Evolutionary conservation across 177 flowering plant genomes (phyloP).

Genomic region (Vitis hybrid): DNA sequence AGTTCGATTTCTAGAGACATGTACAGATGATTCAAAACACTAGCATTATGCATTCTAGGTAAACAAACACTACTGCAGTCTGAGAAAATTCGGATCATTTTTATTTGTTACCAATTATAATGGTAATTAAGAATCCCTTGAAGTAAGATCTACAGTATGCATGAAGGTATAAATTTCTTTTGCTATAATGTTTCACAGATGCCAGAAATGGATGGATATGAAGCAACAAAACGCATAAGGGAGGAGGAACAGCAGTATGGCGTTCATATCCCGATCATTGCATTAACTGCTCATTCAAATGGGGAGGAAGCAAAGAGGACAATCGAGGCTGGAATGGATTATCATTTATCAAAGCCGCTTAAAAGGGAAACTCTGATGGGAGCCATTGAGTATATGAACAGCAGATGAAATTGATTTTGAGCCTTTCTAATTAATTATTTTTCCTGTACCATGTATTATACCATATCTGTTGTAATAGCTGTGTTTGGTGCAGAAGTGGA

Average conservation of each 20-base stretch:
- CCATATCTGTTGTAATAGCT: too few relatives aligned
- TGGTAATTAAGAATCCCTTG: too few relatives aligned
- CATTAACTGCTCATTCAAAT: conserved; percentile 54
- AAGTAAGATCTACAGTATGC: neutral
- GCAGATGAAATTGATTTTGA: neutral
- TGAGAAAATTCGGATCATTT: neutral
- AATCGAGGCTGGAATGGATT: conserved; percentile 68
- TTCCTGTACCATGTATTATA: neutral
- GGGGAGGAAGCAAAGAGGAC: conserved; percentile 32
- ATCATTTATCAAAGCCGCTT: conserved; percentile 49
- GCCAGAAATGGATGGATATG: conserved; percentile 73
- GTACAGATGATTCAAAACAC: too few relatives aligned
- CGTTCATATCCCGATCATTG: conserved; percentile 65
- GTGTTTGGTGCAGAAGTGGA: too few relatives aligned
- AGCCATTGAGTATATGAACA: conserved; percentile 14
- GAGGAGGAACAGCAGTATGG: conserved; percentile 43
- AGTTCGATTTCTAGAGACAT: too few relatives aligned
- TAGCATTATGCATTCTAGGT: too few relatives aligned
- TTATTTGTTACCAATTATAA: neutral
- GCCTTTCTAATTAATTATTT: neutral
- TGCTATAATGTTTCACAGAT: conserved; percentile 37
- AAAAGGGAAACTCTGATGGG: conserved; percentile 22
- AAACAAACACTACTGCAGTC: too few relatives aligned
- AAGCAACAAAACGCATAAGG: conserved; percentile 70
- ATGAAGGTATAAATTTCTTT: neutral